These are phyloP conservation scores for Suillus variegatus DNA, from an alignment of 768 basidiomycete genomes.

Conservation along the genomic window DNA sequence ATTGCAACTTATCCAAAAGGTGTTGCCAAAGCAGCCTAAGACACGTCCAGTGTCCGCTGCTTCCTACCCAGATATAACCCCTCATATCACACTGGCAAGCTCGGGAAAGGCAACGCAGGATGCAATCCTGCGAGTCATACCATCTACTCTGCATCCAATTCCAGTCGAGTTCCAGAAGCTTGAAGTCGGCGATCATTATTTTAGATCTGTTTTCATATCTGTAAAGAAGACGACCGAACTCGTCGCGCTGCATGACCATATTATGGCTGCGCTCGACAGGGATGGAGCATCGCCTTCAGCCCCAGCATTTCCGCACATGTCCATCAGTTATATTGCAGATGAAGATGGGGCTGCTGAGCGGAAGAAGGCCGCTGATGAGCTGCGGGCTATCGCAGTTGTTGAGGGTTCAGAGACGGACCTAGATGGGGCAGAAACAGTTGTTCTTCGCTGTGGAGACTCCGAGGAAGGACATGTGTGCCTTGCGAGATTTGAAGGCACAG, in stretches of 20 bases:
- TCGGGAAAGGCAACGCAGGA: background rate
- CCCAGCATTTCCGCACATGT: slow-evolving; percentile 70
- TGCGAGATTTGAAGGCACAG: slow-evolving; percentile 43
- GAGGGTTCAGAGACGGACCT: slow-evolving; percentile 16
- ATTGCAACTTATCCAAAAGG: slow-evolving; percentile 41
- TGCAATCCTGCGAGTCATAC: slow-evolving; percentile 42
- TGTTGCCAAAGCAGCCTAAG: slow-evolving; percentile 44
- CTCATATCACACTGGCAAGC: slow-evolving; percentile 68
- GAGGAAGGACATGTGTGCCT: slow-evolving; percentile 31
- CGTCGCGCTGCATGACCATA: slow-evolving; percentile 44
- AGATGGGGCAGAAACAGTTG: slow-evolving; percentile 31
- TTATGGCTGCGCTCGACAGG: slow-evolving; percentile 39
- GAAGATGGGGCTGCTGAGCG: slow-evolving; percentile 59
- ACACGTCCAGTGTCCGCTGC: slow-evolving; percentile 22
- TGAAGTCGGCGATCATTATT: slow-evolving; percentile 62
- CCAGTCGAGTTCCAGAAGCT: slow-evolving; percentile 53
- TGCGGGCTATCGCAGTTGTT: slow-evolving; percentile 40
- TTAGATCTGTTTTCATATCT: slow-evolving; percentile 66
- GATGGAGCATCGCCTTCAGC: slow-evolving; percentile 45
- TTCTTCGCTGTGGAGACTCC: slow-evolving; percentile 22
- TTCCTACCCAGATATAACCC: slow-evolving; percentile 63
- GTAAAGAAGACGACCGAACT: slow-evolving; percentile 49
- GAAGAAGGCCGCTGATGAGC: slow-evolving; percentile 43
- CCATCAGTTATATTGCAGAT: slow-evolving; percentile 71
- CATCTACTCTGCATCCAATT: slow-evolving; percentile 35